Conservation (phyloP, 805 yeast species). For the Naumovozyma castellii region DNA sequence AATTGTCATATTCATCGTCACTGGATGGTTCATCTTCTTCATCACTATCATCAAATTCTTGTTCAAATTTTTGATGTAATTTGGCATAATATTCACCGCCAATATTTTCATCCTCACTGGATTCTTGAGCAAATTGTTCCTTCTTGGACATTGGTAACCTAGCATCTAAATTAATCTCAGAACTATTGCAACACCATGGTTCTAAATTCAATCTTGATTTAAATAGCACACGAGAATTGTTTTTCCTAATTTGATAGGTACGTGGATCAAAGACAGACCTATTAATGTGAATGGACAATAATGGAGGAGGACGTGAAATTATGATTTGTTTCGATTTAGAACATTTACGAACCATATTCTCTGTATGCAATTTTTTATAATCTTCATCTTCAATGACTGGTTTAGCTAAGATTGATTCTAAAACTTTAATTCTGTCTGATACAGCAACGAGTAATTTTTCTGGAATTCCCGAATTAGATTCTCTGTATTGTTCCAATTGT, state of each 20-base stretch:
- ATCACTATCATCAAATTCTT: constrained; percentile 29
- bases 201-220: constrained; percentile 60
- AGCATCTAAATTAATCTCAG: constrained; percentile 71
- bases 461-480: constrained; percentile 12
- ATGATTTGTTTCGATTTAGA: constrained; percentile 77
- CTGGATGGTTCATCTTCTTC: constrained; percentile 18
- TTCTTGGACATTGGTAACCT: constrained; percentile 59
- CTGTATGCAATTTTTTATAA: constrained; percentile 62
- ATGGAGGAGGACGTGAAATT: constrained; percentile 73
- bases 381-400: constrained; percentile 73
- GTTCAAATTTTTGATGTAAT: constrained; percentile 25
- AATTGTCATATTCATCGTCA: constrained; percentile 7
- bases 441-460: constrained; percentile 32
- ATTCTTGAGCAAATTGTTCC: constrained; percentile 32
- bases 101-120: constrained; percentile 27
- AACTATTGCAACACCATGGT: constrained; percentile 58
- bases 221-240: constrained; percentile 72
- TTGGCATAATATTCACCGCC: constrained; percentile 26
- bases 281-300: constrained; percentile 78
- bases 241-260: constrained; percentile 75
- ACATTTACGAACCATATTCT: constrained; percentile 63
- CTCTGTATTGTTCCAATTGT: constrained; percentile 28
- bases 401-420: constrained; percentile 46
- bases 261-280: constrained; percentile 87
- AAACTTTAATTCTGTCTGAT: constrained; percentile 37